These are phyloP conservation scores for Pseudogymnoascus sp. DNA, from an alignment of 2,329 filamentous ascomycete species.

Conservation along the genomic window DNA sequence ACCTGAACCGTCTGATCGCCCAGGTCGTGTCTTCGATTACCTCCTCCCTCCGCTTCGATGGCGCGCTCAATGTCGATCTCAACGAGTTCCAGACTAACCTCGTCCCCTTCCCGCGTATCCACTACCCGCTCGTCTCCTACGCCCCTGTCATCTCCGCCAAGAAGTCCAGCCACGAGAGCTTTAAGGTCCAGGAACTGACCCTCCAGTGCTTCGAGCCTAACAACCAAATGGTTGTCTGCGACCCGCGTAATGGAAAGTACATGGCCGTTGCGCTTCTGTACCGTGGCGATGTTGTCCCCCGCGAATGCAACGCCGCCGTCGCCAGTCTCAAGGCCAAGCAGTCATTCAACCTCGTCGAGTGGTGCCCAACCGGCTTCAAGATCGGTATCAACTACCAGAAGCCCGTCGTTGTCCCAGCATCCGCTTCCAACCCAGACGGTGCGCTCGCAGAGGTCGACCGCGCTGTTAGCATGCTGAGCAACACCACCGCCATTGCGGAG, in stretches of 20 bases:
- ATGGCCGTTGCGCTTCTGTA: slow-evolving; percentile 60
- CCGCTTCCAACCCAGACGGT: slow-evolving; percentile 27
- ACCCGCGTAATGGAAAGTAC: slow-evolving; percentile 58
- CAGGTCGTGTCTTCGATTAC: slow-evolving; percentile 62
- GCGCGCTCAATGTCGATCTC: slow-evolving; percentile 58
- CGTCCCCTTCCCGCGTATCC: slow-evolving; percentile 58
- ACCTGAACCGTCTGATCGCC: slow-evolving; percentile 57
- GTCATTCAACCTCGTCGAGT: slow-evolving; percentile 58
- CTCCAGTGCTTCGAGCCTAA: slow-evolving; percentile 59
- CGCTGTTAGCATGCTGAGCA: slow-evolving; percentile 53
- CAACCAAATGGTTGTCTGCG: slow-evolving; percentile 63
- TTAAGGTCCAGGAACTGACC: slow-evolving; percentile 56
- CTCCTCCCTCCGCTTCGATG: slow-evolving; percentile 55
- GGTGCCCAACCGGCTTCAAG: slow-evolving; percentile 63
- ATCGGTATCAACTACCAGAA: slow-evolving; percentile 59
- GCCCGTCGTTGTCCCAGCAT: slow-evolving; percentile 41
- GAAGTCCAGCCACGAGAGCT: slow-evolving; percentile 56
- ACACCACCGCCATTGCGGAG: slow-evolving; percentile 58
- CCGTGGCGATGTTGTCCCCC: slow-evolving; percentile 56
- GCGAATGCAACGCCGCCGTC: slow-evolving; percentile 50
- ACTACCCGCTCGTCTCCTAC: slow-evolving; percentile 58
- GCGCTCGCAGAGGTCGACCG: slow-evolving; percentile 46
- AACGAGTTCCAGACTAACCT: slow-evolving; percentile 64
- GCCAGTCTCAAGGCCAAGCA: slow-evolving; percentile 54
- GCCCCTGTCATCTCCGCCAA: slow-evolving; percentile 52